A percentile compares a stretch with the other conserved stretches of the same genome.
Evolutionary conservation across 768 basidiomycete genomes (phyloP).

Genomic region (Galerina marginata): DNA sequence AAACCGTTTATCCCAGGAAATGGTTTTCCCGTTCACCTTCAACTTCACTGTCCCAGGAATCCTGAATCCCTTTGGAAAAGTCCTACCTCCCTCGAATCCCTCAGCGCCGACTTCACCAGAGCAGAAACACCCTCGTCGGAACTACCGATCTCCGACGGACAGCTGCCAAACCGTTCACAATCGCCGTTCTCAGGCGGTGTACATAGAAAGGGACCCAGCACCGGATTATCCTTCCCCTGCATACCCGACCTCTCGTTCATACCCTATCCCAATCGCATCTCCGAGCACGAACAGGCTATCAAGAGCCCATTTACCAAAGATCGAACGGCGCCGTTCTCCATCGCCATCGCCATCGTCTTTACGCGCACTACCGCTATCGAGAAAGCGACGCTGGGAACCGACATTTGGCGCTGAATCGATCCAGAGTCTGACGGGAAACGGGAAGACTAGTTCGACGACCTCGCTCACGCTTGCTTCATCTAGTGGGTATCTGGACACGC

Average conservation of each 20-base stretch:
- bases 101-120: constrained; percentile 20
- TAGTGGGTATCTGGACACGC: constrained; percentile 72
- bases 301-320: constrained; percentile 27
- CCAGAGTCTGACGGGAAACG: constrained; percentile 6
- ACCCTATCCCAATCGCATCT: constrained; percentile 13
- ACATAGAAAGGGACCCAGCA: constrained; percentile 17
- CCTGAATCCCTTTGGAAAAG: constrained; percentile 61
- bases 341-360: constrained; percentile 42
- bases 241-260: constrained; percentile 17
- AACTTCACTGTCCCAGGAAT: constrained; percentile 67
- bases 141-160: constrained; percentile 19
- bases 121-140: constrained; percentile 13
- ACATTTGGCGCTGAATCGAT: constrained; percentile 48
- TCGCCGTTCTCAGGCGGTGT: constrained; percentile 18
- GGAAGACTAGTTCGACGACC: constrained; percentile 51
- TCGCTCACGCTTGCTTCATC: constrained; percentile 55
- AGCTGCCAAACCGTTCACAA: constrained; percentile 10
- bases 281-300: constrained; percentile 10
- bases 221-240: constrained; percentile 17
- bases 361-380: constrained; percentile 42
- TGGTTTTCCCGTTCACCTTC: constrained; percentile 75
- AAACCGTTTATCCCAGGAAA: background rate
- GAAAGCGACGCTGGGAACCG: constrained; percentile 80
- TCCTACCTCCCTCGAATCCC: background rate
- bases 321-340: constrained; percentile 32